Percentiles rank a stretch among this genome's conserved stretches.
Conservation (phyloP, 805 yeast species). For the Naumovozyma castellii region DNA sequence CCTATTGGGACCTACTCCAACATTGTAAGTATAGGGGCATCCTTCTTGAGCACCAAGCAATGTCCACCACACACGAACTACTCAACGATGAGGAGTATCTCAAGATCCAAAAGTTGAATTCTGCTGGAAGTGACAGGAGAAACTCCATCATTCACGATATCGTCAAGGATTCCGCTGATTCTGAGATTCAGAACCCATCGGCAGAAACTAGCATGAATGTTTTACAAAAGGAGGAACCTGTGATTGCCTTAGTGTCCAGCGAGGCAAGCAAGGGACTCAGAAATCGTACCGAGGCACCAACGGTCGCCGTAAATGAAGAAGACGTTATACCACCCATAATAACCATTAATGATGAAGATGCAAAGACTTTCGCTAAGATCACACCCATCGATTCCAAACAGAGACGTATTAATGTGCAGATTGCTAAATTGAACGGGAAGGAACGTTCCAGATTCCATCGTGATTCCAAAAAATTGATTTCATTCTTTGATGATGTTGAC, state of each 20-base stretch:
- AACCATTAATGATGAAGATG: background rate
- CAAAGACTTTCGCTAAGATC: background rate
- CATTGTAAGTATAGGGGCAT: too few species aligned
- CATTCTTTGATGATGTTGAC: constrained; percentile 46
- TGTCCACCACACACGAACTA: constrained; percentile 11
- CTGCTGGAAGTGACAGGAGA: constrained; percentile 8
- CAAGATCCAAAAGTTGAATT: constrained; percentile 19
- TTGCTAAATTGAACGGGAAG: background rate
- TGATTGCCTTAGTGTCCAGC: too few species aligned
- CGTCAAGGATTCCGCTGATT: background rate
- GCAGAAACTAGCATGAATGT: background rate
- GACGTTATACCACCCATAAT: background rate
- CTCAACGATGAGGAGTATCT: constrained; percentile 19
- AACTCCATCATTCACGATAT: constrained; percentile 10
- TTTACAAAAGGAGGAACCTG: background rate
- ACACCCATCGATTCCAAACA: background rate
- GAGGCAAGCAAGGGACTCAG: too few species aligned
- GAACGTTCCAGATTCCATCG: background rate
- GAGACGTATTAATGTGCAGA: background rate
- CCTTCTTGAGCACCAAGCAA: background rate
- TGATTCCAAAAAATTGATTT: constrained; percentile 17
- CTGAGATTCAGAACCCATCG: background rate
- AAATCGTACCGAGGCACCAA: too few species aligned
- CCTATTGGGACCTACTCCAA: too few species aligned
- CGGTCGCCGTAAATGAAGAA: too few species aligned